Evolutionary conservation across 495 filamentous ascomycete species (phyloP), one percentile per base, ranked within the genome.

Genomic region (Talaromyces proteolyticus): DNA sequence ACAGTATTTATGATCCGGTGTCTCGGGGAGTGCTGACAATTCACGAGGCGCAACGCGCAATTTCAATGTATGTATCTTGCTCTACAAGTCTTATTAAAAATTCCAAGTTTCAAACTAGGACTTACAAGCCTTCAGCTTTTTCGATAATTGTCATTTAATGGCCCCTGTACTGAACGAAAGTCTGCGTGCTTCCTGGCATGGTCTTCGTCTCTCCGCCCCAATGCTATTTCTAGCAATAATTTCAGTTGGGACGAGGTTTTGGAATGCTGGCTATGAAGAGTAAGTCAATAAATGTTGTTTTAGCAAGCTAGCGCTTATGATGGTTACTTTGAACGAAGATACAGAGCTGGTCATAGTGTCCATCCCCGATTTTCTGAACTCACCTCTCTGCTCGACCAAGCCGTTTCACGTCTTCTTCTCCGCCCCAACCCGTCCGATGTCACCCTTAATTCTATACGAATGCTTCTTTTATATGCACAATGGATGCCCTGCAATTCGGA

Each of bases 391-490:
- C 53, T 59, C 0, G 56, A 59, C 29, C 45, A 53, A 23, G 53
- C 56, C 22, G 53, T 59, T 21, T 56, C 53, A n/a, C 29, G 50
- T 10, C 42, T 59, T 6, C 51, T 59, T 36, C 56, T 59, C 8
- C 53, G 53, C 12, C 56, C 56, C 12, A 56, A 50, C 2, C 50
- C 56, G 2, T 50, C 53, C 18, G 56, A 59, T 49, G 56, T 59
- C 7, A 53, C 49, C 14, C 38, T 59, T 19, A 53, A 56, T 39
- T 53, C 53, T 11, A 51, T 59, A 11, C 42, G 49, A 1, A 50
- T 56, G 4, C 51, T 59, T 43, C 47, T 59, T 22, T 40, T 59
- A n/a, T 59, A 59, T 21, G 56, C 53, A 6, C 56, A 59, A 36
- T 59, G 56, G 56, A 59, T 59, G 56, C 56, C 56, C 19, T 56